Conservation (phyloP, 805 yeast genomes). For the Kazachstania psychrophila region DNA sequence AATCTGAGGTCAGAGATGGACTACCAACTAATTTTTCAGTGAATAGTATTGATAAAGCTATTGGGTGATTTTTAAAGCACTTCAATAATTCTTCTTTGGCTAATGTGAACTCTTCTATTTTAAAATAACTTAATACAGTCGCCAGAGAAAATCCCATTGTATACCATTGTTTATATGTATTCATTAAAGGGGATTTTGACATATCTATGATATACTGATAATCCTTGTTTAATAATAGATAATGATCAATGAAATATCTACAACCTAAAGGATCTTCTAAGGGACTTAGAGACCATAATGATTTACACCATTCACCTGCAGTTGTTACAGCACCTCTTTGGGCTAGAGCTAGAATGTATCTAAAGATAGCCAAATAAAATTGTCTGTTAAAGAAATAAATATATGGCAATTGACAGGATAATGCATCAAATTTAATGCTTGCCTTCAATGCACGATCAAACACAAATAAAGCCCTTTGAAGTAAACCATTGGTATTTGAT, state of each 20-base stretch:
- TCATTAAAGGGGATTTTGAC: conserved; percentile 45
- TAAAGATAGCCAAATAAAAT: conserved; percentile 62
- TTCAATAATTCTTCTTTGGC: conserved; percentile 41
- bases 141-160: conserved; percentile 69
- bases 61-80: conserved; percentile 52
- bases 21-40: conserved; percentile 22
- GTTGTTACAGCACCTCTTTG: conserved; percentile 72
- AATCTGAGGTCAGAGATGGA: conserved; percentile 5
- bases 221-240: conserved; percentile 58
- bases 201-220: conserved; percentile 52
- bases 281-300: conserved; percentile 60
- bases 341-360: conserved; percentile 60
- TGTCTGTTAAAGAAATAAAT: conserved; percentile 68
- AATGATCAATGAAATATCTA: conserved; percentile 72
- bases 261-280: conserved; percentile 80
- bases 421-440: conserved; percentile 45
- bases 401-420: conserved; percentile 61
- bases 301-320: conserved; percentile 66
- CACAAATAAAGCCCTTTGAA: conserved; percentile 70
- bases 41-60: conserved; percentile 29
- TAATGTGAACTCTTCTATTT: conserved; percentile 31
- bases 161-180: conserved; percentile 54
- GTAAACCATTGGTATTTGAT: conserved; percentile 55
- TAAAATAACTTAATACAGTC: conserved; percentile 50
- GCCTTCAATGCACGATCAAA: conserved; percentile 66